Conservation (phyloP, 371 early-diverging fungal genomes). For the Catenaria anguillulae region DNA sequence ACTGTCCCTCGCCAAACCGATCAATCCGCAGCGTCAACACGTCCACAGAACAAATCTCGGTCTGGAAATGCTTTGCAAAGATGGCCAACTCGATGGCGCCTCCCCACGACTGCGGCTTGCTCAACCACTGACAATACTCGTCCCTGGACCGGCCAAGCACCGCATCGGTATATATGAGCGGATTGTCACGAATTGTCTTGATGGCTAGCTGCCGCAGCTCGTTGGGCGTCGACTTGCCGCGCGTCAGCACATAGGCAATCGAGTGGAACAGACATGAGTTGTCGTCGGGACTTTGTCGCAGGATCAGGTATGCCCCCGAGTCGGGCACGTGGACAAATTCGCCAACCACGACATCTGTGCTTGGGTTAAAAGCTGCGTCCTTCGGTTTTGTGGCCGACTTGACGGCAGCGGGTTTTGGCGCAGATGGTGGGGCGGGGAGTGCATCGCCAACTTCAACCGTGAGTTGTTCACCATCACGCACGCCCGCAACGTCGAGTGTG, state of each 20-base stretch:
- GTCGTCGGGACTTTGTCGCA: constrained; percentile 31
- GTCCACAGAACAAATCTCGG: constrained; percentile 42
- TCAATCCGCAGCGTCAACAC: constrained; percentile 27
- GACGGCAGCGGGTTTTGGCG: background rate
- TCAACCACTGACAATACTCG: constrained; percentile 39
- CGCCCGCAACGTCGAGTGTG: constrained; percentile 11
- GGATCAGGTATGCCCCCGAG: constrained; percentile 5
- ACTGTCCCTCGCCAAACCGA: constrained; percentile 27
- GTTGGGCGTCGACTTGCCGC: background rate
- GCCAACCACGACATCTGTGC: background rate
- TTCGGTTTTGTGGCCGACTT: background rate
- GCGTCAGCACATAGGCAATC: constrained; percentile 19
- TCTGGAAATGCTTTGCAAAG: constrained; percentile 16
- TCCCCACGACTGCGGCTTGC: constrained; percentile 31
- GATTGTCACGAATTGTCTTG: constrained; percentile 18
- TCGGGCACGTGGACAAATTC: constrained; percentile 2
- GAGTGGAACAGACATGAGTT: constrained; percentile 42
- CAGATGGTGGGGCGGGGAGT: background rate
- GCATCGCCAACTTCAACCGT: constrained; percentile 11
- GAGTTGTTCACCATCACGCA: constrained; percentile 23
- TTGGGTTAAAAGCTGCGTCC: background rate
- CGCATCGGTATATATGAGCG: constrained; percentile 26
- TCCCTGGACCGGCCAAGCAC: constrained; percentile 22
- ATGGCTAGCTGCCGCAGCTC: constrained; percentile 18
- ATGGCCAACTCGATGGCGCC: constrained; percentile 48